Conservation (phyloP, 2,329 filamentous ascomycete species). For the Fusarium sp. region DNA sequence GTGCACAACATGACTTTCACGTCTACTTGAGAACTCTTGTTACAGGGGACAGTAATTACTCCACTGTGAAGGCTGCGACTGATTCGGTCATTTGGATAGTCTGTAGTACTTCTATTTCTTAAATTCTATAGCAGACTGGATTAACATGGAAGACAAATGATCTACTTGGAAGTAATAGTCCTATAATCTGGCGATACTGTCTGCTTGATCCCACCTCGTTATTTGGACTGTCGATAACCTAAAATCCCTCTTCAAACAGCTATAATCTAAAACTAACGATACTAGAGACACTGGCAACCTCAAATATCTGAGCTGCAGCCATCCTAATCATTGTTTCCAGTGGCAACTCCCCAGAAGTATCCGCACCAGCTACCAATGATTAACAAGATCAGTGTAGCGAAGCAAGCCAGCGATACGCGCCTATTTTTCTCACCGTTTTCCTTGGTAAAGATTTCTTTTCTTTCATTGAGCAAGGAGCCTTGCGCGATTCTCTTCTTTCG, state of each 20-base stretch:
- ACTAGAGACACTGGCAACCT: background rate
- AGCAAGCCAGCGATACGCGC: background rate
- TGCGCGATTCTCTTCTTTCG: background rate
- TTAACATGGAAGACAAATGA: too few relatives aligned
- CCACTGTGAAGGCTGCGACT: too few relatives aligned
- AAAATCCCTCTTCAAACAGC: too few relatives aligned
- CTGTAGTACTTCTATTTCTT: too few relatives aligned
- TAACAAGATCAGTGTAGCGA: background rate
- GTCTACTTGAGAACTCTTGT: background rate
- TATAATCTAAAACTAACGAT: too few relatives aligned
- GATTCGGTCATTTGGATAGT: too few relatives aligned
- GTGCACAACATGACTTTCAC: background rate
- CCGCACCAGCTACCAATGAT: slow-evolving; percentile 1
- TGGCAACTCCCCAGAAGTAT: background rate
- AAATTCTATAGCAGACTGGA: too few relatives aligned
- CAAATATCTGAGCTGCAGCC: rapidly evolving
- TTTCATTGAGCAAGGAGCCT: background rate
- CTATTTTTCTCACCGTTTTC: background rate
- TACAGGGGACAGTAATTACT: too few relatives aligned
- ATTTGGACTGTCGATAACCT: too few relatives aligned
- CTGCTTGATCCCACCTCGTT: too few relatives aligned
- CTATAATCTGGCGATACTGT: too few relatives aligned
- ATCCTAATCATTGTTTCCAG: background rate
- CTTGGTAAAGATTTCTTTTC: background rate
- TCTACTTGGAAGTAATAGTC: too few relatives aligned